Evolutionary conservation across 2,329 filamentous ascomycete species (phyloP).

Genomic region (Ophiocordyceps sinensis): DNA sequence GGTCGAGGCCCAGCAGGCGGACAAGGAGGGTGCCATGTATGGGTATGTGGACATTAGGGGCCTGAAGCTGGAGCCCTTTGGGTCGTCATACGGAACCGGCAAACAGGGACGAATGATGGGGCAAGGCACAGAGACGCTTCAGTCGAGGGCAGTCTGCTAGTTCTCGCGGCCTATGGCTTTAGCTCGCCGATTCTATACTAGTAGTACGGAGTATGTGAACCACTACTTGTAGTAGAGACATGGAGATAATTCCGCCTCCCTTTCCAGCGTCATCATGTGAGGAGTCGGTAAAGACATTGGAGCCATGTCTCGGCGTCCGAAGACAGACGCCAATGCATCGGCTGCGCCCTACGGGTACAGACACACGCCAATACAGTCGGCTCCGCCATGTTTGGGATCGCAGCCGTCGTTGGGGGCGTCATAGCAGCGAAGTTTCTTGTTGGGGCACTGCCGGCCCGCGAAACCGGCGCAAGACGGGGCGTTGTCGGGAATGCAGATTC

Average conservation of each 20-base stretch:
- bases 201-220: no score
- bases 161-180: background rate
- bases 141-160: no score
- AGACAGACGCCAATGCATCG: no score
- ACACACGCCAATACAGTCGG: conserved; percentile 16
- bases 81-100: conserved; percentile 8
- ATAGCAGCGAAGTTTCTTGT: conserved; percentile 13
- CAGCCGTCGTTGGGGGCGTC: conserved; percentile 13
- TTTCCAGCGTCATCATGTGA: background rate
- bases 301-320: conserved; percentile 1
- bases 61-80: conserved; percentile 16
- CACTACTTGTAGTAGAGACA: background rate
- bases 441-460: conserved; percentile 11
- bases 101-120: no score
- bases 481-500: conserved; percentile 16
- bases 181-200: background rate
- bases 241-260: no score
- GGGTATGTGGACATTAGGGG: conserved; percentile 18
- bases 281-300: no score
- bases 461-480: conserved; percentile 12
- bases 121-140: no score
- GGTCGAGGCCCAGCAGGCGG: conserved; percentile 13
- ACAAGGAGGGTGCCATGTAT: conserved; percentile 15
- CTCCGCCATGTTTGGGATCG: conserved; percentile 13
- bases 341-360: no score